phyloP scores from a whole-genome alignment of 805 yeast species.

The Yarrowia sp. region DNA sequence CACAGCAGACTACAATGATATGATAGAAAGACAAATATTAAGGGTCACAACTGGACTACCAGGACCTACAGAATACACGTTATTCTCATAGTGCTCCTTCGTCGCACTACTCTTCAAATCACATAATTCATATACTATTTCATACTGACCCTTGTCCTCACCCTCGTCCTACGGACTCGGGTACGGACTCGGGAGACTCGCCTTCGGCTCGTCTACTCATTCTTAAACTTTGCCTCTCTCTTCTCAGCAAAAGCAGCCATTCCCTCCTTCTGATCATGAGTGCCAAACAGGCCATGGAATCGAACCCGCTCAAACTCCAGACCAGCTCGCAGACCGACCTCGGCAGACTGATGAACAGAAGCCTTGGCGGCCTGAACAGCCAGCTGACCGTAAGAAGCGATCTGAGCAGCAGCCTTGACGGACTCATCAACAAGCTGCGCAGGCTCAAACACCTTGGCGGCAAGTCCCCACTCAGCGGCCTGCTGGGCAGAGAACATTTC shows the following conservation, averaged over 20 bases:
- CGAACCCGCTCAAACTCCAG: slow-evolving; percentile 45
- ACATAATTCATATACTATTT: background rate
- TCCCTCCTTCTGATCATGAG: slow-evolving; percentile 49
- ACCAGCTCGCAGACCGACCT: slow-evolving; percentile 43
- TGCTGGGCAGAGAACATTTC: slow-evolving; percentile 45
- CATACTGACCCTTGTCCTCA: too few relatives aligned
- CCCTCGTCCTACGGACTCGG: too few relatives aligned
- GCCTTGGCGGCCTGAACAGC: slow-evolving; percentile 50
- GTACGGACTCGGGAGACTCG: too few relatives aligned
- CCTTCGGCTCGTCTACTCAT: slow-evolving; percentile 32
- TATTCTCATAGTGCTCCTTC: background rate
- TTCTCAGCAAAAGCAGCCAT: slow-evolving; percentile 52
- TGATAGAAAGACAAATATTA: too few relatives aligned
- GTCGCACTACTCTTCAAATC: too few relatives aligned
- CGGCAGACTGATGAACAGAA: slow-evolving; percentile 44
- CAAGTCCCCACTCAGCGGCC: slow-evolving; percentile 52
- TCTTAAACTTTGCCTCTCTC: slow-evolving; percentile 42
- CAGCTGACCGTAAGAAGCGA: slow-evolving; percentile 45
- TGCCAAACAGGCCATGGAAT: slow-evolving; percentile 49
- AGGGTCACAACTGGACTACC: too few relatives aligned
- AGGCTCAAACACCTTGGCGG: slow-evolving; percentile 44
- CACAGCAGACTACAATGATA: too few relatives aligned
- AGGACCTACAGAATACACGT: too few relatives aligned
- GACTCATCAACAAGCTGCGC: slow-evolving; percentile 46
- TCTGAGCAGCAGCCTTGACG: slow-evolving; percentile 45